Evolutionary conservation across 23 red algal genomes (phyloP).

Genomic region (Gracilaria vermiculophylla): DNA sequence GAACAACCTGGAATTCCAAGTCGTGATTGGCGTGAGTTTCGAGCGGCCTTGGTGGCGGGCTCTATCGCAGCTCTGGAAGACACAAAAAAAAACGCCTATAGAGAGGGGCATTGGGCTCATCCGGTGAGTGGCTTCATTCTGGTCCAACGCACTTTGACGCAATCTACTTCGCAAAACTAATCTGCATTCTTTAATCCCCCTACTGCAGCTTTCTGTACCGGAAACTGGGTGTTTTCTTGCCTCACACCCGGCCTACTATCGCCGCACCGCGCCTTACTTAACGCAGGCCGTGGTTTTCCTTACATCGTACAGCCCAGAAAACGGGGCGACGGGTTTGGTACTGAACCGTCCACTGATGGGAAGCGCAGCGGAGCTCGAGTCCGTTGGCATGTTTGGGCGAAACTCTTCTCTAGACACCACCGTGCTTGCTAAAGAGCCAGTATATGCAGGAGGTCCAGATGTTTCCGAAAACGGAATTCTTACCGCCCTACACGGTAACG

Average conservation of each 20-base stretch:
- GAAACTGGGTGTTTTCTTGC: slow-evolving; percentile 61
- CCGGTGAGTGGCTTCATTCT: not conserved
- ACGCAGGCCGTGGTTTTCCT: slow-evolving; percentile 67
- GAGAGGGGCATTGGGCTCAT: slow-evolving; percentile 56
- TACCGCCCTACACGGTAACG: slow-evolving; percentile 9
- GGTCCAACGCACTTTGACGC: not conserved
- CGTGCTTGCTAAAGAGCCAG: slow-evolving; percentile 3
- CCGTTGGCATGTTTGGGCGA: slow-evolving; percentile 48
- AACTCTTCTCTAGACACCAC: not conserved
- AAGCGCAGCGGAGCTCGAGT: slow-evolving; percentile 28
- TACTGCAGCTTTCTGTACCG: slow-evolving; percentile 28
- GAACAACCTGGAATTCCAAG: not conserved
- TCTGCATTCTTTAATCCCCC: not conserved
- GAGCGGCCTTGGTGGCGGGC: slow-evolving; percentile 46
- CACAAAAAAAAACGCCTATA: slow-evolving; percentile 18
- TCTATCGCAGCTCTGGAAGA: not conserved
- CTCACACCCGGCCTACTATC: slow-evolving; percentile 63
- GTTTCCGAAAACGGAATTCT: slow-evolving; percentile 13
- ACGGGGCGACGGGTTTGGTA: slow-evolving; percentile 49
- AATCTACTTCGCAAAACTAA: not conserved
- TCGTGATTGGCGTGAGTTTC: slow-evolving; percentile 60
- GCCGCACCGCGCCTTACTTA: slow-evolving; percentile 41
- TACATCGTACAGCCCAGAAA: not conserved
- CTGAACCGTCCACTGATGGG: slow-evolving; percentile 51
- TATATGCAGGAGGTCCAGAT: slow-evolving; percentile 57